phyloP scores from a whole-genome alignment of 169 alveolate species.

The Amoebophrya sp. region DNA sequence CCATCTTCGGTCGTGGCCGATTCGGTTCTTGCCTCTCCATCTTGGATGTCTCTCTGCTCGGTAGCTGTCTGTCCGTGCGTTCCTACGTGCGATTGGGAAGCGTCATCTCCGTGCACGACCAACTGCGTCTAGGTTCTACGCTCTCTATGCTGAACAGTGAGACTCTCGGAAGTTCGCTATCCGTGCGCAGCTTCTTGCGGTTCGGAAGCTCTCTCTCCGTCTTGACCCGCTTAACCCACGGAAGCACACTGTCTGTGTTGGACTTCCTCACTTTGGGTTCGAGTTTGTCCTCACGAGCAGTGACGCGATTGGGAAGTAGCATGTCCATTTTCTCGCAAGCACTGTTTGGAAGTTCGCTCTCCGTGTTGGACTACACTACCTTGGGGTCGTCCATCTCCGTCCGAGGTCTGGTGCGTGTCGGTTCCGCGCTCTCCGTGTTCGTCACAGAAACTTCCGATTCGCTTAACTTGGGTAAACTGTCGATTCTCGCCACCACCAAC shows the following conservation, averaged over 20 bases:
- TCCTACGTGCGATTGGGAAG: not conserved
- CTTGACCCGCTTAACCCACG: not conserved
- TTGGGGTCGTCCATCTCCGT: not conserved
- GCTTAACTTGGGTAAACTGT: too few species aligned
- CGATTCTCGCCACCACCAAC: conserved; percentile 24
- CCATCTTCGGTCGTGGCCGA: not conserved
- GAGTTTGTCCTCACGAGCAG: not conserved
- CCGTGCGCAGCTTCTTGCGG: conserved; percentile 23
- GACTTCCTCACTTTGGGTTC: not conserved
- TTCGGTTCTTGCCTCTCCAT: not conserved
- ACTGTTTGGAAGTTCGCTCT: not conserved
- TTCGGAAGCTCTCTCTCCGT: not conserved
- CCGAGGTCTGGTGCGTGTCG: not conserved
- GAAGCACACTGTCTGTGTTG: not conserved
- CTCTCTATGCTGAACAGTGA: not conserved
- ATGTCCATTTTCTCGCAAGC: not conserved
- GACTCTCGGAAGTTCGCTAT: not conserved
- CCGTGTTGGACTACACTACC: not conserved
- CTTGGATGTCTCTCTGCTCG: not conserved
- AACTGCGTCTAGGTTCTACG: not conserved
- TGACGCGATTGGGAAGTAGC: not conserved
- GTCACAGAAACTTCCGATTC: not conserved
- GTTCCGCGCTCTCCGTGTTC: not conserved
- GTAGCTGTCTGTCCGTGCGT: not conserved
- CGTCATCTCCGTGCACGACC: not conserved